Evolutionary conservation across 805 yeast species (phyloP), one percentile per base, ranked within the genome.

Genomic region (Yarrowia bubula): DNA sequence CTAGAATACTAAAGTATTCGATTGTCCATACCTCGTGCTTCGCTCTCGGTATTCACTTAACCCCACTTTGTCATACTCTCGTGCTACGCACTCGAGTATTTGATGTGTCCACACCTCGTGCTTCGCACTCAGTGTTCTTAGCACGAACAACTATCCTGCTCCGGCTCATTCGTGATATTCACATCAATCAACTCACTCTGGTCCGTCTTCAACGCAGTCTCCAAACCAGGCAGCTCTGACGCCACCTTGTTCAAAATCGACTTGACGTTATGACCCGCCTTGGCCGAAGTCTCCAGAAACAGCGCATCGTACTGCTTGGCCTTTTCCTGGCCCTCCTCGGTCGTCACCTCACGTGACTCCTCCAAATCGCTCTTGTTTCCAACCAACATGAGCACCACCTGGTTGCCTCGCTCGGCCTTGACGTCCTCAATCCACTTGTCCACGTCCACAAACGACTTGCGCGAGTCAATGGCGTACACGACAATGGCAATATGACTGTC

Each of bases 401-500:
- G 91, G 37, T 82, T 81, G 10, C 97, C 98, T 69, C 98, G 83
- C 78, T 93, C 99, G 68, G 90, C 87, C 73, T 89, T 88, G 7
- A 95, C 98, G 74, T 93, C 98, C 70, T 90, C 95, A 69, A 91
- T 86, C 99, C 99, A 95, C 75, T 90, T 89, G 70, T 85, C 85
- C 69, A 95, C 86, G 70, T 88, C 87, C 66, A 87, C 88, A 77
- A 93, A 93, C 17, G 96, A 86, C 72, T 89, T 89, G 42, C 79
- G 78, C 63, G 74, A 75, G 8, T 98, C 91, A 66, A 93, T 88
- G 75, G 95, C 99, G 77, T 93, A 93, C 22, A 96, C 97, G 32
- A 95, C 87, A 53, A 95, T 96, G 0, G 99, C 98, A n/a, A 95
- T 98, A 71, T 92, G 92, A 14, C 96, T 89, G 76, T 95, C 99